phyloP scores from a whole-genome alignment of 2,329 filamentous ascomycete species.

The Blastomyces emzantsi region DNA sequence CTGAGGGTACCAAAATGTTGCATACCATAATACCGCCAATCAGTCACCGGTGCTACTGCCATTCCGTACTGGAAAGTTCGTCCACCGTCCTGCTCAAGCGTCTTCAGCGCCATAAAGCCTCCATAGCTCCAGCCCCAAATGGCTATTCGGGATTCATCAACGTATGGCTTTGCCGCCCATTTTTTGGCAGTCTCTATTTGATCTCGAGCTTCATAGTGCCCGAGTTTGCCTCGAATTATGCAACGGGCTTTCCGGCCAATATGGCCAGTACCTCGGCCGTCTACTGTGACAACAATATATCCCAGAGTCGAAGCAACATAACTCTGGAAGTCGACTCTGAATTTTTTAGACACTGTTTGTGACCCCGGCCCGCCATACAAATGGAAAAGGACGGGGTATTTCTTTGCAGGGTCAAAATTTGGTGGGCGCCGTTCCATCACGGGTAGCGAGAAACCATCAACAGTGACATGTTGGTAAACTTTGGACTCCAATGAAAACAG shows the following conservation, averaged over 20 bases:
- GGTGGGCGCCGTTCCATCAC: conserved; percentile 79
- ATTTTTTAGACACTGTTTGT: conserved; percentile 72
- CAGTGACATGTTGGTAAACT: conserved; percentile 73
- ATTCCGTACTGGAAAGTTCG: conserved; percentile 92
- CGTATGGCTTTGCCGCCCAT: conserved; percentile 72
- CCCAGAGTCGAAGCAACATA: conserved; percentile 78
- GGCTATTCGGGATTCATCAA: conserved; percentile 71
- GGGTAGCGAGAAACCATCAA: conserved; percentile 65
- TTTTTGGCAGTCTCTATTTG: conserved; percentile 85
- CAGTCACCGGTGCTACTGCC: conserved; percentile 96
- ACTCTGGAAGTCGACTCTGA: conserved; percentile 78
- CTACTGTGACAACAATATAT: conserved; percentile 90
- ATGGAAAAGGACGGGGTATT: conserved; percentile 90
- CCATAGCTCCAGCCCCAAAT: conserved; percentile 99
- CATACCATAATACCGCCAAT: conserved; percentile 81
- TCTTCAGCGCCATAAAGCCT: conserved; percentile 91
- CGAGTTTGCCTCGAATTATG: conserved; percentile 72
- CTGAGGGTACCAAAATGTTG: not conserved
- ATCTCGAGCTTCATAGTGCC: conserved; percentile 74
- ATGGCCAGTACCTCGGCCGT: conserved; percentile 86
- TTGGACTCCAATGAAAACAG: conserved; percentile 74
- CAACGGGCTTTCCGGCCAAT: conserved; percentile 77
- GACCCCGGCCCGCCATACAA: conserved; percentile 94
- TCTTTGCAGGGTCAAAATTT: conserved; percentile 72
- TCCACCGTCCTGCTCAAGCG: conserved; percentile 82